A percentile compares a stretch with the other conserved stretches of the same genome.
These are phyloP conservation scores for Sporopachydermia lactativora DNA, from an alignment of 805 yeast genomes.

Conservation along the genomic window DNA sequence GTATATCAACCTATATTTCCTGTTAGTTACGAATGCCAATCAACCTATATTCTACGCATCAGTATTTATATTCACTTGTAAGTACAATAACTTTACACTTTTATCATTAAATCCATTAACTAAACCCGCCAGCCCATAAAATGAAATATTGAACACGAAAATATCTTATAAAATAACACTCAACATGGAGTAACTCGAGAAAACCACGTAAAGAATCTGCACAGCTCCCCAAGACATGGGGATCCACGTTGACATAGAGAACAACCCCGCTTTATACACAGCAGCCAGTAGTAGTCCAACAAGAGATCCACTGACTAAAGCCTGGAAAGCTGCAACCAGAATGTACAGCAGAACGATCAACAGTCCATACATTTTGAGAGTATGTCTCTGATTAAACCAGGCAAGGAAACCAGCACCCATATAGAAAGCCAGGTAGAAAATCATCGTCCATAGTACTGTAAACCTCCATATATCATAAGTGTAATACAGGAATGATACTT, in stretches of 20 bases:
- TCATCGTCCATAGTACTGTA: slow-evolving; percentile 70
- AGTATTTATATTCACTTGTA: too few species aligned
- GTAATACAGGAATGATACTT: slow-evolving; percentile 48
- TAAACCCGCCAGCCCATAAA: too few species aligned
- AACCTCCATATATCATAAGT: slow-evolving; percentile 67
- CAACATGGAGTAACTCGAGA: slow-evolving; percentile 50
- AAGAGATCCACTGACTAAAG: slow-evolving; percentile 57
- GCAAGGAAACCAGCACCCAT: slow-evolving; percentile 52
- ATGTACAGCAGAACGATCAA: slow-evolving; percentile 34
- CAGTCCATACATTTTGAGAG: slow-evolving; percentile 20
- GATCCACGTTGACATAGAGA: slow-evolving; percentile 90
- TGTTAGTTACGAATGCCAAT: too few species aligned
- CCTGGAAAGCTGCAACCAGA: slow-evolving; percentile 45
- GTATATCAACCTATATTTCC: too few species aligned
- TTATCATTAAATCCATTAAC: too few species aligned
- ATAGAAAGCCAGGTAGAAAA: slow-evolving; percentile 51
- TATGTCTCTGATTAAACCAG: slow-evolving; percentile 30
- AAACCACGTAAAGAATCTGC: slow-evolving; percentile 50
- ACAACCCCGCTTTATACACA: slow-evolving; percentile 64
- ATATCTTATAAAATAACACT: slow-evolving; percentile 29
- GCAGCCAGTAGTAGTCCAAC: slow-evolving; percentile 65
- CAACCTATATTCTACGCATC: too few species aligned
- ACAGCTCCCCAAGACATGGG: slow-evolving; percentile 74
- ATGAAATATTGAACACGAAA: too few species aligned
- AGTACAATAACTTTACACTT: too few species aligned